Conservation (phyloP, 352 stramenopile species). For the Lagenidium giganteum region DNA sequence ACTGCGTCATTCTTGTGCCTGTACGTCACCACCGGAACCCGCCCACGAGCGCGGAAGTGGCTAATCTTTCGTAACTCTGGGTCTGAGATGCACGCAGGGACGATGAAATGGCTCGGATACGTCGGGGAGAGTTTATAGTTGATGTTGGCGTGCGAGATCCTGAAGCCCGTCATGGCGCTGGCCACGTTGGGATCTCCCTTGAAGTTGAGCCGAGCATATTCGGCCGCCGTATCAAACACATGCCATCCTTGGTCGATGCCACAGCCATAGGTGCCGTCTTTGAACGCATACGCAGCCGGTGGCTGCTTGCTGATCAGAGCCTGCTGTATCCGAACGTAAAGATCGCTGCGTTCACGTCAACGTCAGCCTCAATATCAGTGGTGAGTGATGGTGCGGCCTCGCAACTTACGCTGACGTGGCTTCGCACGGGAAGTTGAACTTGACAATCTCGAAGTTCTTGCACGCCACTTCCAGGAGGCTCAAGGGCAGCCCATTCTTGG, state of each 20-base stretch:
- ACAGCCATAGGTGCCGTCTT: constrained; percentile 22
- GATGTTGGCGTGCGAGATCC: constrained; percentile 61
- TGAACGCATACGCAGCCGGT: constrained; percentile 46
- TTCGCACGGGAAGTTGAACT: constrained; percentile 71
- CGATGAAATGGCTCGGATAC: constrained; percentile 82
- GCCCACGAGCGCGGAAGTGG: constrained; percentile 89
- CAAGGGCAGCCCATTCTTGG: constrained; percentile 32
- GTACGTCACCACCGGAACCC: constrained; percentile 91
- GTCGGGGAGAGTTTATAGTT: constrained; percentile 80
- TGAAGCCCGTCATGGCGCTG: constrained; percentile 44
- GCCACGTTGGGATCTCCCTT: constrained; percentile 28
- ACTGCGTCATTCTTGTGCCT: constrained; percentile 85
- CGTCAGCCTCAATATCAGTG: background rate
- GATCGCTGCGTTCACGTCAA: constrained; percentile 36
- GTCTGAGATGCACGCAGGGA: constrained; percentile 90
- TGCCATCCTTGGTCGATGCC: constrained; percentile 52
- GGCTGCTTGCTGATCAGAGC: constrained; percentile 41
- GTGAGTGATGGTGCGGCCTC: background rate
- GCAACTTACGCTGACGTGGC: constrained; percentile 44
- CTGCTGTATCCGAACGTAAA: constrained; percentile 68
- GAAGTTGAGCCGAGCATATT: constrained; percentile 62
- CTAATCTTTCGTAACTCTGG: constrained; percentile 84
- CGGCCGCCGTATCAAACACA: constrained; percentile 42
- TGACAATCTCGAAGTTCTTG: constrained; percentile 84
- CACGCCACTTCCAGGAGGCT: constrained; percentile 78